phyloP scores from a whole-genome alignment of 1,284 basidiomycete species.

The Mycosarcoma mackinlayi region DNA sequence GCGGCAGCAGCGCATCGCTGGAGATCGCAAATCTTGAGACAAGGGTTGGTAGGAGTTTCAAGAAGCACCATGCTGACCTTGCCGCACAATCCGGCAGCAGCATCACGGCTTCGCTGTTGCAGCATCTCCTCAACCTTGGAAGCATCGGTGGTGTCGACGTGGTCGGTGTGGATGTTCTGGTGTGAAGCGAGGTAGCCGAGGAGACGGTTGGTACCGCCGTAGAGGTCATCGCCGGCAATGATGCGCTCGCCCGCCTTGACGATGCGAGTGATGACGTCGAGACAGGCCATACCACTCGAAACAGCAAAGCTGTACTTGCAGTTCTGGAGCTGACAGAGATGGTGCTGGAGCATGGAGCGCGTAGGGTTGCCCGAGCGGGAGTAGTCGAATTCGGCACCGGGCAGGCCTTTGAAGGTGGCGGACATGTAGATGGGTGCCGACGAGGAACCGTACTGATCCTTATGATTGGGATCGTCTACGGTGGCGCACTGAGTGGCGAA shows the following conservation, averaged over 20 bases:
- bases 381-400: constrained; percentile 88
- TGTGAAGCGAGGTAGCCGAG: constrained; percentile 89
- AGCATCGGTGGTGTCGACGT: constrained; percentile 90
- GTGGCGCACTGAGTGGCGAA: constrained; percentile 89
- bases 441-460: constrained; percentile 94
- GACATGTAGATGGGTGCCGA: constrained; percentile 97
- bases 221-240: constrained; percentile 95
- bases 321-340: constrained; percentile 65
- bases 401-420: constrained; percentile 96
- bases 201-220: constrained; percentile 96
- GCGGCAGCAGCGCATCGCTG: constrained; percentile 69
- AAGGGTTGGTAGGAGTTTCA: constrained; percentile 96
- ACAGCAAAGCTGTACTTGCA: constrained; percentile 85
- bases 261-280: constrained; percentile 92
- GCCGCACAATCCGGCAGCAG: constrained; percentile 45
- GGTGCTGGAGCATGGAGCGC: constrained; percentile 71
- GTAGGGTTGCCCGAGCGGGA: constrained; percentile 96
- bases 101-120: constrained; percentile 49
- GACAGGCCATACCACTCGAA: constrained; percentile 96
- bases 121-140: constrained; percentile 64
- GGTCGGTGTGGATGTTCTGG: constrained; percentile 88
- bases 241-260: constrained; percentile 94
- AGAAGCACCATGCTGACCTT: constrained; percentile 73
- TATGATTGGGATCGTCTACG: constrained; percentile 83
- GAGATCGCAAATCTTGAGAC: constrained; percentile 94